Conservation (phyloP, 306 rosid genomes). For the Fragaria vesca region DNA sequence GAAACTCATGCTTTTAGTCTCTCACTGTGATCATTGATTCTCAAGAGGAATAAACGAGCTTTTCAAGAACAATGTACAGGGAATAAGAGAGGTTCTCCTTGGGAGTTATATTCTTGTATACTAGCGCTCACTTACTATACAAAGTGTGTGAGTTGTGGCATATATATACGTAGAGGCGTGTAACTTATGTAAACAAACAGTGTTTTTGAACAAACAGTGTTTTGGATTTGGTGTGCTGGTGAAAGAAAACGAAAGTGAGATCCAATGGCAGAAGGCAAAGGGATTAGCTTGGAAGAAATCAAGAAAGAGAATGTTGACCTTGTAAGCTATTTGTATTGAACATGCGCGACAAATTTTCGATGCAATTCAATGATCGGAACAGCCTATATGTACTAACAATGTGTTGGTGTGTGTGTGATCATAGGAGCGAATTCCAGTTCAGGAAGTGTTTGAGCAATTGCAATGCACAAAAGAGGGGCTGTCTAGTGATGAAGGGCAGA, state of each 20-base stretch:
- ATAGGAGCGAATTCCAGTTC: conserved; percentile 75
- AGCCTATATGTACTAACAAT: background rate
- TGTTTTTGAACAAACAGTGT: background rate
- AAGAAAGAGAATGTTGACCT: conserved; percentile 80
- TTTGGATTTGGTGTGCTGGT: conserved; percentile 3
- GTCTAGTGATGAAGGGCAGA: conserved; percentile 63
- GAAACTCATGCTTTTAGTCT: background rate
- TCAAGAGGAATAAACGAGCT: too few relatives aligned
- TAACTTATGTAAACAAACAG: background rate
- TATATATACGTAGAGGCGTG: background rate
- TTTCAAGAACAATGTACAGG: background rate
- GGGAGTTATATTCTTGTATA: background rate
- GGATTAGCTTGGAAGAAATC: conserved; percentile 56
- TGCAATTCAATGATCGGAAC: background rate
- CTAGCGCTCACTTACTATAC: conserved; percentile 1
- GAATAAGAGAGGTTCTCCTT: conserved; percentile 2
- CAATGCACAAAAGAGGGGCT: conserved; percentile 74
- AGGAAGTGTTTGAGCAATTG: conserved; percentile 78
- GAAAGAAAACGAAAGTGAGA: background rate
- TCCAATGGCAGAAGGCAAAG: conserved; percentile 11
- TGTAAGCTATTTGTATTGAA: conserved; percentile 31
- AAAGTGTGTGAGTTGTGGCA: background rate
- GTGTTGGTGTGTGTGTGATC: background rate
- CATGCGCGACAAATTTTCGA: background rate
- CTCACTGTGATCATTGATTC: too few relatives aligned